phyloP scores from a whole-genome alignment of 1,139 yeast species.

The Geotrichum fermentans region DNA sequence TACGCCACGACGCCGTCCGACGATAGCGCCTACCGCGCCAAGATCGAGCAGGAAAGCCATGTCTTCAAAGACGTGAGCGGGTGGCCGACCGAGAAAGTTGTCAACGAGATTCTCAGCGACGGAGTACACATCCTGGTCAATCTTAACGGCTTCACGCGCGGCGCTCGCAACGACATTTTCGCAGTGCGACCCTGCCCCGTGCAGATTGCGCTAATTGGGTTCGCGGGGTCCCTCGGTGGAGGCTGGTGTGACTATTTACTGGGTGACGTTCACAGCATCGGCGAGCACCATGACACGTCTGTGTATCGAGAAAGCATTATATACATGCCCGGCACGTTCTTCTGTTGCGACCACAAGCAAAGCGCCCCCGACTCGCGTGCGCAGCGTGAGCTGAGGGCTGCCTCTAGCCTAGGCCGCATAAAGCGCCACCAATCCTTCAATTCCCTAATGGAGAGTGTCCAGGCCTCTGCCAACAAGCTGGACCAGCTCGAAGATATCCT shows the following conservation, averaged over 20 bases:
- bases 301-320: slow-evolving; percentile 32
- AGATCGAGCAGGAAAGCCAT: slow-evolving; percentile 31
- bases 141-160: slow-evolving; percentile 37
- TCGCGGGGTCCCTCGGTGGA: slow-evolving; percentile 37
- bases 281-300: slow-evolving; percentile 13
- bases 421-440: not conserved
- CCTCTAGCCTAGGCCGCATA: not conserved
- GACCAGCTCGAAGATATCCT: slow-evolving; percentile 6
- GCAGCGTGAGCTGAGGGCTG: slow-evolving; percentile 14
- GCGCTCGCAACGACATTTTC: slow-evolving; percentile 37
- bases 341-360: slow-evolving; percentile 37
- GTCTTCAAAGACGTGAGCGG: slow-evolving; percentile 31
- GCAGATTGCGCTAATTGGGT: slow-evolving; percentile 37
- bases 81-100: slow-evolving; percentile 30
- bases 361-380: slow-evolving; percentile 30
- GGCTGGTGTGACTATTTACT: slow-evolving; percentile 36
- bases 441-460: slow-evolving; percentile 1
- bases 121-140: slow-evolving; percentile 36
- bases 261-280: slow-evolving; percentile 27
- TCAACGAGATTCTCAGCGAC: slow-evolving; percentile 31
- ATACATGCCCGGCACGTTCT: slow-evolving; percentile 35
- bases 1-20: slow-evolving; percentile 35
- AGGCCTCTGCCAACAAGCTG: not conserved
- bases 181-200: slow-evolving; percentile 37
- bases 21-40: slow-evolving; percentile 30